phyloP scores from a whole-genome alignment of 2,329 filamentous ascomycete genomes.

The Tolypocladium nubicola region DNA sequence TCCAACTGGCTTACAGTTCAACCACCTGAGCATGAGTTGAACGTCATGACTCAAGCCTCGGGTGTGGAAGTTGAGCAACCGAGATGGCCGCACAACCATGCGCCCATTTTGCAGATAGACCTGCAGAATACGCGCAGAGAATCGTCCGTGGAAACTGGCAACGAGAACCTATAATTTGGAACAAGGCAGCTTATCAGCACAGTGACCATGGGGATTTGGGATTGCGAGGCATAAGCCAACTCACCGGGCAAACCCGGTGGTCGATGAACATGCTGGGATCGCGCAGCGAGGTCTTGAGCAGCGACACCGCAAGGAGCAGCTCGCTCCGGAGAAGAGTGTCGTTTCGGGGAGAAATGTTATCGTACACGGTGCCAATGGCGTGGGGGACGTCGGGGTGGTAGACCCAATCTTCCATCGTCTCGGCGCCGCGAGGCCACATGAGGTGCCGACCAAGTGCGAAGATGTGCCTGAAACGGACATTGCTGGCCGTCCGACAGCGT shows the following conservation, averaged over 20 bases:
- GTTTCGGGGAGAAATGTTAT: not conserved
- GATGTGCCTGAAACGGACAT: not conserved
- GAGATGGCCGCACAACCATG: slow-evolving; percentile 4
- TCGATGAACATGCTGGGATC: not conserved
- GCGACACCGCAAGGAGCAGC: not conserved
- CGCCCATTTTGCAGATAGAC: slow-evolving; percentile 2
- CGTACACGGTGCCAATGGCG: slow-evolving; percentile 1
- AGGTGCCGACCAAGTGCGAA: not conserved
- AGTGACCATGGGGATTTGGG: too few species aligned
- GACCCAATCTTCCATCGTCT: not conserved
- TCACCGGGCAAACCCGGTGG: slow-evolving; percentile 1
- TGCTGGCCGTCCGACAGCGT: not conserved
- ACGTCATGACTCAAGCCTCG: not conserved
- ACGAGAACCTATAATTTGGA: slow-evolving; percentile 2
- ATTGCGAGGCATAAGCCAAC: not conserved
- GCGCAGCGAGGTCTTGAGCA: slow-evolving; percentile 1
- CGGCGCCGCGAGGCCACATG: slow-evolving; percentile 1
- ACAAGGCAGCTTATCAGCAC: not conserved
- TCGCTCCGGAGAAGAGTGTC: slow-evolving; percentile 1
- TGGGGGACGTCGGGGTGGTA: slow-evolving; percentile 2
- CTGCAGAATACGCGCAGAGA: slow-evolving; percentile 6
- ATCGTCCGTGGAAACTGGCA: slow-evolving; percentile 4
- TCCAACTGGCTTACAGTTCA: slow-evolving; percentile 5
- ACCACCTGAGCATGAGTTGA: slow-evolving; percentile 3
- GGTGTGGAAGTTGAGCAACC: slow-evolving; percentile 5